Base-by-base conservation (phyloP, 2,329 filamentous ascomycete species). In the Xylariaceae sp. region DNA sequence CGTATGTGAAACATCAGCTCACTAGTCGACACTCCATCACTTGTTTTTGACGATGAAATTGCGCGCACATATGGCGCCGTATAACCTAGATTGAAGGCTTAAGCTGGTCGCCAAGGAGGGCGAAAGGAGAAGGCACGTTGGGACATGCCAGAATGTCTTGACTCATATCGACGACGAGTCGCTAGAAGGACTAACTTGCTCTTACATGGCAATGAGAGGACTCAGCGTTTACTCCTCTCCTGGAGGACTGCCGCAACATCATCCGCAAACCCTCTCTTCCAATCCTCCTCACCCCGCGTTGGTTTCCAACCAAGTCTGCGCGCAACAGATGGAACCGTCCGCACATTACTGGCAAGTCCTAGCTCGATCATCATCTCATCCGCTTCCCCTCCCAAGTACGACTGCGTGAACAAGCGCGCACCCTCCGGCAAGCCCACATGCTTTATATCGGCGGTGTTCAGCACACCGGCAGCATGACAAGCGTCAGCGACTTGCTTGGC, bases 401-500 rank as follows among this genome's bases (percentile, higher is more conserved):
- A 34, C 49, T 42, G 19, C 59, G 58, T 31, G 50, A 67, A 22
- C 10, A 54, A 12, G 48, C 36, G 48, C 12, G 45, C 33, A 1
- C 17, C 55, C 12, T 72, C 68, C 9, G 66, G 47, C 16, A 74
- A 53, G 1, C 51, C 47, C 12, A 71, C 50, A 13, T 55, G 56
- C 14, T 60, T 56, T 2, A 71, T 60, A 14, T 64, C 50, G 1
- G 54, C 52, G 3, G 65, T 64, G 31, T 63, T 50, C 36, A 77
- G 53, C 10, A 53, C 54, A 1, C 70, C 70, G 2, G 67, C 55
- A 19, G 60, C 60, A 11, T 61, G 54, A 2, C 66, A 68, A 2
- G 64, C 67, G 2, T 67, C 62, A 0, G 67, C 73, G 5, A 76
- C 64, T 2, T 60, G 55, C 34, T 70, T 57, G 1, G 70, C 66